Conservation (phyloP, 1,284 basidiomycete genomes). For the Pterulicium gracile region DNA sequence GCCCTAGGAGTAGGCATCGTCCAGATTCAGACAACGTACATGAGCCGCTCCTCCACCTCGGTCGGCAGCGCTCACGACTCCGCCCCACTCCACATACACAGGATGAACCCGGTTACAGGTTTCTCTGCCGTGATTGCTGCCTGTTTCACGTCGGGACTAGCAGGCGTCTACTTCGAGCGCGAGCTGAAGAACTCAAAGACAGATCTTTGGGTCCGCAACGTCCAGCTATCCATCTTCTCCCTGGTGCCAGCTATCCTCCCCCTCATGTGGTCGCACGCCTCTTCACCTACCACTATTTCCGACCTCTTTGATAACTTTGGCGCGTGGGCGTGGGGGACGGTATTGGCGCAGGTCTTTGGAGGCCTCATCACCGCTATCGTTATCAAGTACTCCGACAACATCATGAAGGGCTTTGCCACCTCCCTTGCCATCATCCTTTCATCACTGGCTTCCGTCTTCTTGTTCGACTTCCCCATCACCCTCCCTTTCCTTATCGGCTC, state of each 20-base stretch:
- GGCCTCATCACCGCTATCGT: constrained; percentile 87
- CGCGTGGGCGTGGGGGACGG: constrained; percentile 89
- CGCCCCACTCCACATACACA: constrained; percentile 28
- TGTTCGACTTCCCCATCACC: constrained; percentile 87
- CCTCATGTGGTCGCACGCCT: constrained; percentile 40
- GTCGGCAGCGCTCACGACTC: constrained; percentile 48
- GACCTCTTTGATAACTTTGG: constrained; percentile 73
- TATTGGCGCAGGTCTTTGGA: constrained; percentile 82
- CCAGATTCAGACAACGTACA: constrained; percentile 60
- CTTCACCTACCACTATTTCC: constrained; percentile 28
- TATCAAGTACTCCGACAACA: constrained; percentile 86
- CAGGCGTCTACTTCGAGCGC: constrained; percentile 80
- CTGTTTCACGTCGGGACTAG: constrained; percentile 72
- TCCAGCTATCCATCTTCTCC: constrained; percentile 70
- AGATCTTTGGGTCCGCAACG: constrained; percentile 73
- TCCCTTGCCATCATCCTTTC: constrained; percentile 89
- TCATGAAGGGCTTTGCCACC: constrained; percentile 93
- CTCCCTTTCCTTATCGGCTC: constrained; percentile 80
- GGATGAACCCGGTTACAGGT: constrained; percentile 59
- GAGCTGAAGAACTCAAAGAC: constrained; percentile 62
- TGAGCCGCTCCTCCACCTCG: constrained; percentile 15
- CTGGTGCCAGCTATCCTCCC: constrained; percentile 67
- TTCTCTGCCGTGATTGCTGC: constrained; percentile 58
- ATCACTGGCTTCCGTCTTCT: constrained; percentile 82
- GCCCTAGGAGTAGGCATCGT: constrained; percentile 88